Percentiles rank a stretch among this genome's conserved stretches.
phyloP scores from a whole-genome alignment of 1,284 basidiomycete genomes.

The Boletellus sp. region DNA sequence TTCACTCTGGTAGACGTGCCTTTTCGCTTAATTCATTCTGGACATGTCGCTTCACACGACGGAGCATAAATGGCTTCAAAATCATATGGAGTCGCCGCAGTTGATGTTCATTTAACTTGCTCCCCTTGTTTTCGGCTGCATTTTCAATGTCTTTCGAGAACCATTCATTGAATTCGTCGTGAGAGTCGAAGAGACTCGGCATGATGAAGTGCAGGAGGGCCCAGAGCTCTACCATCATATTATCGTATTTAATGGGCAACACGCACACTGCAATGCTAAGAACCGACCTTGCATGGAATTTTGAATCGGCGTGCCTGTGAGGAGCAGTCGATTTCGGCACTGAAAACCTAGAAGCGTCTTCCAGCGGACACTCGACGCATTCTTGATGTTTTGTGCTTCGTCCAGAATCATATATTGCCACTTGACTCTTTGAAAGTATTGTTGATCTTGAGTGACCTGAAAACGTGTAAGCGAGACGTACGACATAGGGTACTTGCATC shows the following conservation, averaged over 20 bases:
- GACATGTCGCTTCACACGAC: slow-evolving; percentile 96
- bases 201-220: slow-evolving; percentile 99
- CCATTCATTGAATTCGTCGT: slow-evolving; percentile 99
- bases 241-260: slow-evolving; percentile 12
- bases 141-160: slow-evolving; percentile 99
- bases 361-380: slow-evolving; percentile 95
- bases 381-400: slow-evolving; percentile 99
- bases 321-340: slow-evolving; percentile 90
- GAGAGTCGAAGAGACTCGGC: slow-evolving; percentile 98
- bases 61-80: slow-evolving; percentile 98
- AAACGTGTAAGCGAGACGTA: slow-evolving; percentile 9
- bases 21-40: slow-evolving; percentile 99
- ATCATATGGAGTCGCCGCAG: slow-evolving; percentile 97
- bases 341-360: slow-evolving; percentile 96
- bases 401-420: slow-evolving; percentile 99
- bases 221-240: slow-evolving; percentile 84
- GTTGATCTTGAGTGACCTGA: slow-evolving; percentile 93
- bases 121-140: slow-evolving; percentile 86
- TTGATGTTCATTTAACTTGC: slow-evolving; percentile 93
- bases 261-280: not conserved
- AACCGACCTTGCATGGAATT: slow-evolving; percentile 96
- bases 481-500: not conserved
- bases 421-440: slow-evolving; percentile 96
- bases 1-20: slow-evolving; percentile 41
- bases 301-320: slow-evolving; percentile 98